Conservation (phyloP, 225 moss, liverwort and hornwort species). For the Ulota crispa region DNA sequence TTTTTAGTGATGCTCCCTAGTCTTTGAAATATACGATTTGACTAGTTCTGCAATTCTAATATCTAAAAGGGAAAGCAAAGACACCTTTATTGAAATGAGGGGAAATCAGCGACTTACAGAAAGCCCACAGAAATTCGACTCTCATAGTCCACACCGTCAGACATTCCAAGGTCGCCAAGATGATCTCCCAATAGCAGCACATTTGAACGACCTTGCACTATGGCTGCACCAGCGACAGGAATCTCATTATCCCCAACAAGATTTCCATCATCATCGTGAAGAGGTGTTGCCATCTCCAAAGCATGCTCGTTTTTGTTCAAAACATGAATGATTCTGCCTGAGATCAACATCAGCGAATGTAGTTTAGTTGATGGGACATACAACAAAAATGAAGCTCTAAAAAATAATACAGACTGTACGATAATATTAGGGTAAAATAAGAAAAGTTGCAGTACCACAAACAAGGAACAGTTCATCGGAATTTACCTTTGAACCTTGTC, state of each 20-base stretch:
- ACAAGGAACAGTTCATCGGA: not conserved
- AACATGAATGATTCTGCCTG: conserved; percentile 74
- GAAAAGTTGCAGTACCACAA: no score
- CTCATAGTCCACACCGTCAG: conserved; percentile 69
- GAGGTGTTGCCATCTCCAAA: conserved; percentile 74
- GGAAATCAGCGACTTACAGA: conserved; percentile 44
- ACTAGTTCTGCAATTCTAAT: not conserved
- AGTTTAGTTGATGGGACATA: not conserved
- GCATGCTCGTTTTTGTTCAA: conserved; percentile 86
- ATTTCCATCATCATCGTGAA: conserved; percentile 60
- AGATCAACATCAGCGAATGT: not conserved
- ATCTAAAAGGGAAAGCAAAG: not conserved
- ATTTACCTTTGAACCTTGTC: conserved; percentile 59
- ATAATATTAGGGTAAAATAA: not conserved
- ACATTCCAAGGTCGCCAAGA: conserved; percentile 88
- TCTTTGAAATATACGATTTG: not conserved
- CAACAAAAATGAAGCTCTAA: not conserved
- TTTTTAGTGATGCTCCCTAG: not conserved
- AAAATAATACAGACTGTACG: not conserved
- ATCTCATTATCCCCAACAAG: conserved; percentile 29
- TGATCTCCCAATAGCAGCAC: conserved; percentile 79
- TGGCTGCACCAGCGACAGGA: conserved; percentile 42
- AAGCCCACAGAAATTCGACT: conserved; percentile 79
- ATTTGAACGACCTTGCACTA: conserved; percentile 76
- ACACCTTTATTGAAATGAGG: not conserved